Evolutionary conservation across 148 eudicot genomes (phyloP).

Genomic region (Silene uniflora): DNA sequence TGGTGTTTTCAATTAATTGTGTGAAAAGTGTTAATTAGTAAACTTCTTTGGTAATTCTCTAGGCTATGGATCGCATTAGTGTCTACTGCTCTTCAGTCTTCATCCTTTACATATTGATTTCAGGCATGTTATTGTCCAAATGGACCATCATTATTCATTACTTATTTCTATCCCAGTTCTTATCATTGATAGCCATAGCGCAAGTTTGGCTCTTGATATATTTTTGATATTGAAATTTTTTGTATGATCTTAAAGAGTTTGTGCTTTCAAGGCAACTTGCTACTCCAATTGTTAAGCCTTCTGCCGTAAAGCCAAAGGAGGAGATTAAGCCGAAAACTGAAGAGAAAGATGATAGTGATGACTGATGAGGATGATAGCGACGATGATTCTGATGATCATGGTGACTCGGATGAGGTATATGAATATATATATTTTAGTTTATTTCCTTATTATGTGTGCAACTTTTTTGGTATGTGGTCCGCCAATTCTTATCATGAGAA

Average conservation of each 20-base stretch:
- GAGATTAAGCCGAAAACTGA: constrained; percentile 30
- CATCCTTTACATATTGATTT: too few relatives aligned
- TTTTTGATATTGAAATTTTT: neutral
- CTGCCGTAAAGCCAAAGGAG: constrained; percentile 35
- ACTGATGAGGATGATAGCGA: constrained; percentile 26
- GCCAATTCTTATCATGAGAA: neutral
- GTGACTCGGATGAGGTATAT: neutral
- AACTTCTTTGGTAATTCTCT: too few relatives aligned
- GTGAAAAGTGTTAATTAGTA: too few relatives aligned
- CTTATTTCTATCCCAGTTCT: too few relatives aligned
- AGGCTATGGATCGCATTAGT: too few relatives aligned
- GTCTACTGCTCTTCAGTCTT: too few relatives aligned
- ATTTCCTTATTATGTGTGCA: neutral
- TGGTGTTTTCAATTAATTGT: too few relatives aligned
- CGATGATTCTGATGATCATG: constrained; percentile 32
- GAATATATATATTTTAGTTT: neutral
- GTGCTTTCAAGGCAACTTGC: constrained; percentile 24
- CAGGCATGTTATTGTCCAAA: too few relatives aligned
- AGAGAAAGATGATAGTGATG: constrained; percentile 32
- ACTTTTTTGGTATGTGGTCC: neutral
- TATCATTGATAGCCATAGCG: too few relatives aligned
- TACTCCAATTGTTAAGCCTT: constrained; percentile 22
- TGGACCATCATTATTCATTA: too few relatives aligned
- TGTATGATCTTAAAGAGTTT: neutral
- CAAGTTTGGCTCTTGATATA: too few relatives aligned